Conservation (phyloP, 2,329 filamentous ascomycete species). For the Aureobasidium leucospermi region DNA sequence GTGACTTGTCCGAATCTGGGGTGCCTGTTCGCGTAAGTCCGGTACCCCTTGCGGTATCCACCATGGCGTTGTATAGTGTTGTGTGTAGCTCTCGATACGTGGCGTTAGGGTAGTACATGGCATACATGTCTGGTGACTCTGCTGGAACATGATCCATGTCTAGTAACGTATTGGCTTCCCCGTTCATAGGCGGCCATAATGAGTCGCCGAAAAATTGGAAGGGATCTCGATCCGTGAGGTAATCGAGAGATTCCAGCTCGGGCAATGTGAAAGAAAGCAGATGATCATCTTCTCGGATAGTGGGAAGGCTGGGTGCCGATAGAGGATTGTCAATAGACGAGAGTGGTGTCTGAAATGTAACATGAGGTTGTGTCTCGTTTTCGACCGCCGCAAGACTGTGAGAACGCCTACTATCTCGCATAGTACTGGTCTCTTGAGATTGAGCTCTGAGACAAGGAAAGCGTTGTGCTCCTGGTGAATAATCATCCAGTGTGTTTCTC, state of each 20-base stretch:
- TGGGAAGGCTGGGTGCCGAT: not conserved
- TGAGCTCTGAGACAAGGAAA: not conserved
- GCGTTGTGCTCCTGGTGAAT: not conserved
- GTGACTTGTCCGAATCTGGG: conserved; percentile 17
- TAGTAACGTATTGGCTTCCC: not conserved
- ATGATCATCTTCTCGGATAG: not conserved
- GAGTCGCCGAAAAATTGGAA: conserved; percentile 9
- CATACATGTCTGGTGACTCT: conserved; percentile 22
- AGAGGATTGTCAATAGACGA: not conserved
- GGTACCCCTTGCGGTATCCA: conserved; percentile 27
- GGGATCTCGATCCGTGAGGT: not conserved
- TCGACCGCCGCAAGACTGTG: not conserved
- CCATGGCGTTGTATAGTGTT: conserved; percentile 24
- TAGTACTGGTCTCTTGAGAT: not conserved
- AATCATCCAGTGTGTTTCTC: not conserved
- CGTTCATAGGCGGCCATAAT: conserved; percentile 1
- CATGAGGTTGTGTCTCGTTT: not conserved
- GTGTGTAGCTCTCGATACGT: conserved; percentile 27
- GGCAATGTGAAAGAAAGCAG: not conserved
- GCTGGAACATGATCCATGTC: conserved; percentile 13
- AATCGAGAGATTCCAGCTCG: not conserved
- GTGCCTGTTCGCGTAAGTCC: conserved; percentile 21
- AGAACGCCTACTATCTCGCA: not conserved
- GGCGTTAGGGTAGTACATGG: conserved; percentile 27
- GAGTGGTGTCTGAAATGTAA: not conserved